Evolutionary conservation across 2,329 filamentous ascomycete genomes (phyloP), one percentile per base, ranked within the genome.

Genomic region (Cadophora gregata): DNA sequence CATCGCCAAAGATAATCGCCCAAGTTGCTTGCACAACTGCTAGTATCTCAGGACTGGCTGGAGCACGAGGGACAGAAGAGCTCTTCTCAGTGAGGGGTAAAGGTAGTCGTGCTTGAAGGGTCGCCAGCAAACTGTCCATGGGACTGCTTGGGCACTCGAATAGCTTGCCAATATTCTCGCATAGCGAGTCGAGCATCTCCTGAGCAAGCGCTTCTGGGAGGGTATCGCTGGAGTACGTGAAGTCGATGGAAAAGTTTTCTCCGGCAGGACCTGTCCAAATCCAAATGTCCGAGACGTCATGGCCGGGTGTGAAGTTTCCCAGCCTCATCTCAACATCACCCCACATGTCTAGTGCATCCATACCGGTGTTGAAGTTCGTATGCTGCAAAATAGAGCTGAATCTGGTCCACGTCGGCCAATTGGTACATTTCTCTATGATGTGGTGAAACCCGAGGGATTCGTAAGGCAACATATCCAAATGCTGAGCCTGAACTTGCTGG

Each of bases 401-500:
- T 16, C 58, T 24, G 24, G 56, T 61, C 63, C 63, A 65, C 10
- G 42, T 53, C 14, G 64, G 56, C 67, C 67, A 69, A 25, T 10
- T 16, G 12, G 64, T 69, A 24, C 67, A 69, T 14, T 67, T 61
- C 1, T 69, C 61, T 16, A 69, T 80, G 61, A 82, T 81, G 42
- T 80, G 76, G 64, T 80, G 79, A 24, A 81, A 71, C 6, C 80
- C 80, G 31, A 80, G 75, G 68, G 86, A 83, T 33, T 69, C 64
- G 36, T 70, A 59, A 25, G 59, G 59, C 29, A 62, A 50, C 27
- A 31, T 58, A 50, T 59, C 75, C 0, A 83, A 77, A 0, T 80
- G 81, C 50, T 81, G 77, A 29, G 80, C 75, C 27, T 86, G 82
- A 2, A 86, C 76, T 4, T 75, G 71, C 27, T 81, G 75, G 24